These are phyloP conservation scores for Mucor irregularis DNA, from an alignment of 371 early-diverging fungal genomes.

Conservation along the genomic window DNA sequence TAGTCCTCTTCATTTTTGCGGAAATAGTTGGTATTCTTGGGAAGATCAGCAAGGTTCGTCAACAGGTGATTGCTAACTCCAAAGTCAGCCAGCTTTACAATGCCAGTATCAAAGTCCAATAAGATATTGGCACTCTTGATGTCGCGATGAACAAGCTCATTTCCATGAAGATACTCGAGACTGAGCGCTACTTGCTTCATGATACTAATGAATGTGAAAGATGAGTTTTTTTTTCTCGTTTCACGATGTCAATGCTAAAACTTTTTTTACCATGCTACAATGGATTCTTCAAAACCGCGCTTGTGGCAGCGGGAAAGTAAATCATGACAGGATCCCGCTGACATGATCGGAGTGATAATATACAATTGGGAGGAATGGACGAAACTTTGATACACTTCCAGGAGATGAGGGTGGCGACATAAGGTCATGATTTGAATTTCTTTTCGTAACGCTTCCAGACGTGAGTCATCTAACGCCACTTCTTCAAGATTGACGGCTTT, in stretches of 20 bases:
- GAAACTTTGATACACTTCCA: conserved; percentile 69
- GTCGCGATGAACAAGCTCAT: conserved; percentile 94
- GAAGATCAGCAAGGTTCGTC: conserved; percentile 6
- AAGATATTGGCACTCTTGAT: conserved; percentile 94
- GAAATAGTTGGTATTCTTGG: conserved; percentile 6
- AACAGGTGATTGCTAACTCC: conserved; percentile 43
- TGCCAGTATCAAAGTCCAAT: conserved; percentile 68
- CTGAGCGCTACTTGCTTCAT: conserved; percentile 85
- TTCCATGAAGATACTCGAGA: conserved; percentile 88
- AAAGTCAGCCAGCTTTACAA: conserved; percentile 49
- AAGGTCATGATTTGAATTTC: conserved; percentile 79
- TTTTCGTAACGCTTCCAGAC: conserved; percentile 40
- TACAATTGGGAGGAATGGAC: conserved; percentile 57
- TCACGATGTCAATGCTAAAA: too few species aligned
- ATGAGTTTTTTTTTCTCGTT: background rate
- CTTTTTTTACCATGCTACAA: conserved; percentile 36
- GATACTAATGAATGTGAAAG: conserved; percentile 45
- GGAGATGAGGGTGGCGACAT: conserved; percentile 65
- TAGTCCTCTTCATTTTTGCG: too few species aligned
- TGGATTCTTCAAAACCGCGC: conserved; percentile 35
- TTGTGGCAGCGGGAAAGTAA: conserved; percentile 23
- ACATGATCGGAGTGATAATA: conserved; percentile 70
- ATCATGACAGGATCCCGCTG: conserved; percentile 57
- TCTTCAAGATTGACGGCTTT: conserved; percentile 40
- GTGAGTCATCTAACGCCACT: conserved; percentile 22